A percentile compares a stretch with the other conserved stretches of the same genome.
Conservation (phyloP, 768 basidiomycete genomes). For the Exsudoporus frostii region DNA sequence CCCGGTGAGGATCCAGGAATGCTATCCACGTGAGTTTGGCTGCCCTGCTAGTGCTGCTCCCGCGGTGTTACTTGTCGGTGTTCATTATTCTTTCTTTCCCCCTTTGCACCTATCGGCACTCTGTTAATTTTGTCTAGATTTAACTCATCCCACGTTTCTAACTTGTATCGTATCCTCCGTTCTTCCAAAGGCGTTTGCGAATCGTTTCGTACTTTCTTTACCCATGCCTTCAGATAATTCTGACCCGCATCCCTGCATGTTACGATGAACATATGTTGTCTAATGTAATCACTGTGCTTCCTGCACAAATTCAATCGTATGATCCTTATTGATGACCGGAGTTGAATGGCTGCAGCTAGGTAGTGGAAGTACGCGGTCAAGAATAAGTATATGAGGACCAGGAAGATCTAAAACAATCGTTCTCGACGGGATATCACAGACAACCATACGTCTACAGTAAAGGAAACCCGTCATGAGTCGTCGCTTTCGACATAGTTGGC, state of each 20-base stretch:
- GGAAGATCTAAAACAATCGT: neutral
- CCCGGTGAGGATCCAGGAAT: slow-evolving; percentile 68
- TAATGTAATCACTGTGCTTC: slow-evolving; percentile 1
- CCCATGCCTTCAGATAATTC: neutral
- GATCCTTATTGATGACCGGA: neutral
- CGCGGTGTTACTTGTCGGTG: neutral
- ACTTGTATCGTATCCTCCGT: slow-evolving; percentile 9
- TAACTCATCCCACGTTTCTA: slow-evolving; percentile 1
- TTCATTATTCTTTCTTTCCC: neutral
- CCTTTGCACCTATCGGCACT: neutral
- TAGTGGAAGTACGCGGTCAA: neutral
- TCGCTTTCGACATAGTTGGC: slow-evolving; percentile 57
- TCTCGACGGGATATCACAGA: slow-evolving; percentile 10
- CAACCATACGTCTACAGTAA: neutral
- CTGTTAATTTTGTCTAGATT: slow-evolving; percentile 14
- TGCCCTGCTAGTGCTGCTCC: neutral
- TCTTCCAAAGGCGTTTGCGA: neutral
- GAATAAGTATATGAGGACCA: neutral
- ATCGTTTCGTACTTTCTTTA: neutral
- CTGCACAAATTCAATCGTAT: neutral
- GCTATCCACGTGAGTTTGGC: slow-evolving; percentile 58
- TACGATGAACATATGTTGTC: slow-evolving; percentile 1
- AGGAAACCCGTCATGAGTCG: slow-evolving; percentile 21
- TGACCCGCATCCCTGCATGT: slow-evolving; percentile 6
- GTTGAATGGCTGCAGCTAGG: neutral